Evolutionary conservation across 2,329 filamentous ascomycete genomes (phyloP).

Genomic region (Trichophyton mentagrophytes): DNA sequence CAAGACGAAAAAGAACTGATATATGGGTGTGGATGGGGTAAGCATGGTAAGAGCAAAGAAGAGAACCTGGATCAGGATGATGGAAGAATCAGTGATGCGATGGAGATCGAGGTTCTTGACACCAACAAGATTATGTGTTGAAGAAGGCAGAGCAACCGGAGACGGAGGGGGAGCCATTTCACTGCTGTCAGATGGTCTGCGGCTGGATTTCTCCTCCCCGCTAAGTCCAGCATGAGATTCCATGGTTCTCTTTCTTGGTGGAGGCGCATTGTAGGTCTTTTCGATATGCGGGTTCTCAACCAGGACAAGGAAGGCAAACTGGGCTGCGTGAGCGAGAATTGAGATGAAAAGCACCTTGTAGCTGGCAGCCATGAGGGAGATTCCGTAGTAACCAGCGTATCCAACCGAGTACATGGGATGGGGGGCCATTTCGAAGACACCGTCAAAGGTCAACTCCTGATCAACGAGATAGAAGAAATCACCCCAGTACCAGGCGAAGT

Average conservation of each 20-base stretch:
- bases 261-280: slow-evolving; percentile 87
- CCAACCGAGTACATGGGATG: slow-evolving; percentile 99
- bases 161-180: slow-evolving; percentile 29
- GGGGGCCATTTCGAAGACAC: slow-evolving; percentile 96
- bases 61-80: slow-evolving; percentile 63
- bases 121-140: slow-evolving; percentile 74
- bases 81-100: slow-evolving; percentile 70
- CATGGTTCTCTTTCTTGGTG: slow-evolving; percentile 47
- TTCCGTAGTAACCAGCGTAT: slow-evolving; percentile 95
- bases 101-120: slow-evolving; percentile 75
- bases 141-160: slow-evolving; percentile 43
- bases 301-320: slow-evolving; percentile 80
- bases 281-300: slow-evolving; percentile 98
- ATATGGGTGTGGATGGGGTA: slow-evolving; percentile 63
- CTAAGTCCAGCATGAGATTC: slow-evolving; percentile 18
- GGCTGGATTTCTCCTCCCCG: slow-evolving; percentile 20
- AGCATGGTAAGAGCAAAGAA: slow-evolving; percentile 59
- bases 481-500: slow-evolving; percentile 99
- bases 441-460: slow-evolving; percentile 93
- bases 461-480: slow-evolving; percentile 99
- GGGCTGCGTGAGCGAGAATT: slow-evolving; percentile 82
- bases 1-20: slow-evolving; percentile 65
- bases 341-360: slow-evolving; percentile 97
- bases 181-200: slow-evolving; percentile 23
- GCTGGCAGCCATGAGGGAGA: slow-evolving; percentile 94